Conservation (phyloP, 805 yeast species). For the Debaryomyces prosopidis region DNA sequence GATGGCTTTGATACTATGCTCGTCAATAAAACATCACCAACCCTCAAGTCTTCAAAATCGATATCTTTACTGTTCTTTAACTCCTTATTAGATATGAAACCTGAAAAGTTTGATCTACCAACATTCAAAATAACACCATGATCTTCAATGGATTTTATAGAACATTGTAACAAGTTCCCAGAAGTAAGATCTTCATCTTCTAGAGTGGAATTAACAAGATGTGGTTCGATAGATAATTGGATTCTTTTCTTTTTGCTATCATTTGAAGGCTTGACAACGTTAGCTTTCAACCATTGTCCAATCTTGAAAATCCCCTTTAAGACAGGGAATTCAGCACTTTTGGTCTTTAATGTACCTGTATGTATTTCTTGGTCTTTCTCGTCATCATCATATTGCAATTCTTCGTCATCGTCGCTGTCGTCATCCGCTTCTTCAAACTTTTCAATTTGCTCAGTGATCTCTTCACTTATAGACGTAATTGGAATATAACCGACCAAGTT, state of each 20-base stretch:
- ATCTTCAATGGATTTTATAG: conserved; percentile 82
- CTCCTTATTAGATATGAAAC: conserved; percentile 77
- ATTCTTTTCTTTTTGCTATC: conserved; percentile 60
- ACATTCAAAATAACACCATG: conserved; percentile 81
- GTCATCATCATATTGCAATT: conserved; percentile 23
- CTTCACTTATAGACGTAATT: conserved; percentile 67
- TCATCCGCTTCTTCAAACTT: conserved; percentile 45
- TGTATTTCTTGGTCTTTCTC: conserved; percentile 20
- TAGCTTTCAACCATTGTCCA: conserved; percentile 88
- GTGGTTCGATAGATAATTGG: conserved; percentile 73
- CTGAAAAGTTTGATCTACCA: conserved; percentile 59
- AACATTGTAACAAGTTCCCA: conserved; percentile 71
- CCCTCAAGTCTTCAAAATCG: conserved; percentile 34
- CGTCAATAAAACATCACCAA: conserved; percentile 73
- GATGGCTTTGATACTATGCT: conserved; percentile 47
- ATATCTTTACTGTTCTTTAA: conserved; percentile 38
- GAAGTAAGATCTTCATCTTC: conserved; percentile 62
- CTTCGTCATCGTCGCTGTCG: conserved; percentile 35
- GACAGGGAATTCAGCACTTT: conserved; percentile 52
- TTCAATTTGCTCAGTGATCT: conserved; percentile 58
- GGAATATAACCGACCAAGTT: conserved; percentile 78
- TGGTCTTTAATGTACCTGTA: conserved; percentile 21
- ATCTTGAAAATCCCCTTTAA: conserved; percentile 53
- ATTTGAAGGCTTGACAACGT: conserved; percentile 57
- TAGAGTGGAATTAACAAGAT: conserved; percentile 60